A percentile compares a stretch with the other conserved stretches of the same genome.
Evolutionary conservation across 768 basidiomycete species (phyloP).

Genomic region (Gyrodon lividus): DNA sequence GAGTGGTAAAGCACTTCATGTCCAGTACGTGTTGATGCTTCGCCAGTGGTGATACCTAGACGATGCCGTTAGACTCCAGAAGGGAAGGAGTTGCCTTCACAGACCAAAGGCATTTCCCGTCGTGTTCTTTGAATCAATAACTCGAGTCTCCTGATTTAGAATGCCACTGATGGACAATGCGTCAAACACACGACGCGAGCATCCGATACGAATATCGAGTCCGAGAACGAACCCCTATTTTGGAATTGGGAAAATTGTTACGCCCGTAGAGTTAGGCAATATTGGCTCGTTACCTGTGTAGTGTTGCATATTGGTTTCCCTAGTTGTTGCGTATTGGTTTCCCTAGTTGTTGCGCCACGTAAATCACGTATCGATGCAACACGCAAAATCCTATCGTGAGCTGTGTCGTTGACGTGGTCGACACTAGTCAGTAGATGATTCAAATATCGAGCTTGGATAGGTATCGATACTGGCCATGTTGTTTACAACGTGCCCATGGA

Average conservation of each 20-base stretch:
- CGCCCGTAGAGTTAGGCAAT: constrained; percentile 34
- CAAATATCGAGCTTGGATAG: neutral
- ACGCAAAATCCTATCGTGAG: constrained; percentile 29
- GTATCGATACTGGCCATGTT: constrained; percentile 27
- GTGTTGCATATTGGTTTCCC: constrained; percentile 28
- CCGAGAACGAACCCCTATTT: constrained; percentile 29
- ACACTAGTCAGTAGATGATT: neutral
- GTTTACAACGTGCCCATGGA: constrained; percentile 25
- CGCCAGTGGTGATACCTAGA: constrained; percentile 18
- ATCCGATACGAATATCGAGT: neutral
- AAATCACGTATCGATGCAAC: constrained; percentile 27
- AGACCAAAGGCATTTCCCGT: constrained; percentile 36
- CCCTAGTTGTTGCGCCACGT: constrained; percentile 40
- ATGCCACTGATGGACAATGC: constrained; percentile 32
- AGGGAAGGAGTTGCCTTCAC: neutral
- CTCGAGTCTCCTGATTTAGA: constrained; percentile 35
- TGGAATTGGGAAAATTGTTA: constrained; percentile 34
- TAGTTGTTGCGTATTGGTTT: constrained; percentile 32
- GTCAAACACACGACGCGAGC: neutral
- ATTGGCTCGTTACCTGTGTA: constrained; percentile 26
- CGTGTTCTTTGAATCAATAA: constrained; percentile 28
- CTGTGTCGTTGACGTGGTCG: constrained; percentile 40
- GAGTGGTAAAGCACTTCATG: too few relatives aligned
- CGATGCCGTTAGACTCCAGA: neutral
- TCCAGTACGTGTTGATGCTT: too few relatives aligned